Evolutionary conservation across 2,329 filamentous ascomycete species (phyloP).

Genomic region (Pseudogymnoascus sp.): DNA sequence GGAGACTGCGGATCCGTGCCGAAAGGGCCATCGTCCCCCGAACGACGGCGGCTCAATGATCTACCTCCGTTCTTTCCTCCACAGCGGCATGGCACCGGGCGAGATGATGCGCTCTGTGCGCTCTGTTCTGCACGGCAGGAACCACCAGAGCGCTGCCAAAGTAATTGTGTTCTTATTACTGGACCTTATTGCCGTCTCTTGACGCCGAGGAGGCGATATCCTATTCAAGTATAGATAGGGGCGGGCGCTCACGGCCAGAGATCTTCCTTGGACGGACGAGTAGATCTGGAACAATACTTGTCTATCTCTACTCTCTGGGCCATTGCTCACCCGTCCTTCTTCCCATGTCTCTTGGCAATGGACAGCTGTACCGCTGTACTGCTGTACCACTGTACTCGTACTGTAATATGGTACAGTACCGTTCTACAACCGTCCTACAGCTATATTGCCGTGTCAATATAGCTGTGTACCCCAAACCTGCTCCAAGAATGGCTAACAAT

Average conservation of each 20-base stretch:
- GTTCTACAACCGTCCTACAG: no score
- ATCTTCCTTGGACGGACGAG: not conserved
- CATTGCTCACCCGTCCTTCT: not conserved
- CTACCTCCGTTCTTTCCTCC: constrained; percentile 2
- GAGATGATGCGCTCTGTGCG: not conserved
- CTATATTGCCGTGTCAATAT: not conserved
- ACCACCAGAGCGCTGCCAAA: not conserved
- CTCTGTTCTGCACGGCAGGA: not conserved
- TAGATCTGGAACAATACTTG: not conserved
- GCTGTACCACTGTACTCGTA: not conserved
- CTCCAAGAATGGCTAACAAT: not conserved
- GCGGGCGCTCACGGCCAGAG: not conserved
- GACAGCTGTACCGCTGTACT: not conserved
- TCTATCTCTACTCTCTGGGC: not conserved
- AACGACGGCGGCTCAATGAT: not conserved
- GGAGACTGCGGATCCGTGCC: constrained; percentile 6
- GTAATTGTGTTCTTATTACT: not conserved
- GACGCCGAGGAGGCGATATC: not conserved
- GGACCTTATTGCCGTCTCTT: not conserved
- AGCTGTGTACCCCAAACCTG: not conserved
- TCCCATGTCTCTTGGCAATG: not conserved
- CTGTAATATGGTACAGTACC: not conserved
- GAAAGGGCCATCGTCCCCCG: not conserved
- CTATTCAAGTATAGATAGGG: no score
- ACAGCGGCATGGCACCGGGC: not conserved